Percentiles rank a stretch among this genome's conserved stretches.
These are phyloP conservation scores for Trichoderma citrinoviride DNA, from an alignment of 2,329 filamentous ascomycete genomes.

Conservation along the genomic window DNA sequence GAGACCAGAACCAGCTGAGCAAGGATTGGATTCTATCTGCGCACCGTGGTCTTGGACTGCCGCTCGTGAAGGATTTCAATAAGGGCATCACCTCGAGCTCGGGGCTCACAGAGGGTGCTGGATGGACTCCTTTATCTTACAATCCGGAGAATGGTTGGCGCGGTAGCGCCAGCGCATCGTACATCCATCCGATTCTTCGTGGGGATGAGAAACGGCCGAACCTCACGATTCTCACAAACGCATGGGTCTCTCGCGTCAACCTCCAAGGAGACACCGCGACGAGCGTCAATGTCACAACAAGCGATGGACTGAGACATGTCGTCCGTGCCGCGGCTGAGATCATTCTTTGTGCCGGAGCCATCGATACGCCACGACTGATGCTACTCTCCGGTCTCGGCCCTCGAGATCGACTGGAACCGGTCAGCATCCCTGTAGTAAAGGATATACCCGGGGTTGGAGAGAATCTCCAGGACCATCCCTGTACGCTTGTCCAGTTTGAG, in stretches of 20 bases:
- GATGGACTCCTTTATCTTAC: conserved; percentile 89
- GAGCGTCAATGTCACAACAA: conserved; percentile 64
- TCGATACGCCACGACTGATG: conserved; percentile 53
- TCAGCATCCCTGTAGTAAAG: conserved; percentile 43
- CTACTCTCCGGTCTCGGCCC: conserved; percentile 52
- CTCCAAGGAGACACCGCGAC: conserved; percentile 66
- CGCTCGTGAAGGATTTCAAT: conserved; percentile 83
- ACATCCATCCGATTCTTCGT: conserved; percentile 86
- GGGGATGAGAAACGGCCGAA: conserved; percentile 81
- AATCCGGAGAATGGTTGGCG: conserved; percentile 84
- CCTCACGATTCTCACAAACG: conserved; percentile 80
- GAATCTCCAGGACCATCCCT: conserved; percentile 58
- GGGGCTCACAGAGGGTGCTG: conserved; percentile 70
- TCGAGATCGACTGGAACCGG: conserved; percentile 37
- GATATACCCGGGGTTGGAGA: conserved; percentile 59
- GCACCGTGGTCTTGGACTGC: conserved; percentile 74
- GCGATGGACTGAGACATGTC: conserved; percentile 52
- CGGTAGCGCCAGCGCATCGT: conserved; percentile 86
- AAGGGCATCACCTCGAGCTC: conserved; percentile 73
- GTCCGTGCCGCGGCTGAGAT: conserved; percentile 60
- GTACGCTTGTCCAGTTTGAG: conserved; percentile 67
- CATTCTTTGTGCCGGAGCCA: conserved; percentile 50
- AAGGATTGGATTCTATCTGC: conserved; percentile 85
- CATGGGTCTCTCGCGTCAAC: conserved; percentile 82
- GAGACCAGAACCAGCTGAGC: conserved; percentile 86